Evolutionary conservation across 441 rosid species (phyloP), one percentile per base, ranked within the genome.

Genomic region (Biscutella laevigata): DNA sequence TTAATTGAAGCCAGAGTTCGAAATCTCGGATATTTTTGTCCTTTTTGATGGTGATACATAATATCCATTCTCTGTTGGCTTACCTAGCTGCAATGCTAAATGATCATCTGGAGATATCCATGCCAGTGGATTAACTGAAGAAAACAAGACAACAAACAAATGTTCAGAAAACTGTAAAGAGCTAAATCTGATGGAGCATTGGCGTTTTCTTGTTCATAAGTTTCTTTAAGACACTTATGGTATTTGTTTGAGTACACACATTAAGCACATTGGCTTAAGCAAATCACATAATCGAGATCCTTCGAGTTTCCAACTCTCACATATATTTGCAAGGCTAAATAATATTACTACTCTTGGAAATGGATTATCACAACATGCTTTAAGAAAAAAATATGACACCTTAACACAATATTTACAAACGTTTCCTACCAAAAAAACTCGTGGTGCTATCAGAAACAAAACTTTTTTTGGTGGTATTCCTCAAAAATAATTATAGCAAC

Each of bases 91-190:
- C 71, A 71, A 52, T 14, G 73, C 61, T 45, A 69, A 59, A 46
- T 19, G 46, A 61, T 54, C 76, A 48, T 74, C 78, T 20, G 78
- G 75, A 29, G 73, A 39, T 13, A 67, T 75, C 86, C 76, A 79
- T 61, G 81, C 45, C 35, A 84, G 50, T 16, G 85, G 91, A 35
- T 54, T 68, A 37, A 72, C 86, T 83, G 78, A 59, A 51, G n/a
- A 11, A 57, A 43, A 29, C 35, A 29, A 36, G n/a, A 51, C 6
- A 2, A 58, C 30, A n/a, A n/a, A 2, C 15, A 43, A 54, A 41
- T 70, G 57, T 46, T 26, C n/a, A n/a, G 37, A 17, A 26, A 35
- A 2, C 38, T 49, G 21, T n/a, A 53, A 41, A 35, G 26, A 25
- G 43, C 20, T 27, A 19, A 32, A 21, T 49, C 10, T 3, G 6